Base-by-base conservation (phyloP, 441 rosid species). In the Gossypium schwendimanii region DNA sequence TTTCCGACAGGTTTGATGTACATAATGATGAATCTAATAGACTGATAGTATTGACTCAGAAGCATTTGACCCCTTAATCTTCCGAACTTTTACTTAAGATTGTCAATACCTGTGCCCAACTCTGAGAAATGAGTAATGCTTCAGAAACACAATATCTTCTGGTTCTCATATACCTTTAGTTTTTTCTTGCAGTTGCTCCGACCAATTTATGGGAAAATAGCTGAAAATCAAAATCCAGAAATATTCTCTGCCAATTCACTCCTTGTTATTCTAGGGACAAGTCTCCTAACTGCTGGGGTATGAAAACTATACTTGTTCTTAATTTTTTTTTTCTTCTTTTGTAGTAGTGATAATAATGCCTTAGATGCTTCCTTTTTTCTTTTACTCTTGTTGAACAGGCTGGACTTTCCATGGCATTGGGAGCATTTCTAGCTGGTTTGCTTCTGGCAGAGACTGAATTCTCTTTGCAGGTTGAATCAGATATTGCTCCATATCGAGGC, bases 361-460 rank as follows among this genome's bases (percentile, higher is more conserved):
- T 75, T 69, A 28, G 41, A 10, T 65, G n/a, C 54, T 71, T 26
- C 64, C 60, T 57, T 31, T 31, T 61, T 70, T 70, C 57, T 66
- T 66, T 66, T 47, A 45, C 39, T 72, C 74, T 80, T 41, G 72
- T 72, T 75, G 74, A 80, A 9, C 86, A 95, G 99, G 99, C 98
- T 79, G 99, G 99, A 77, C 96, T 95, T 80, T 95, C 99, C 76
- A 95, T 95, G 99, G 97, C 99, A 41, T 76, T 95, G 75, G 99
- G 98, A 74, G 99, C 99, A 52, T 95, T 95, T 85, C 83, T 95
- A 84, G 99, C 99, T 72, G 99, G 99, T 78, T 82, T 95, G 81
- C 96, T 95, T 60, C 98, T 93, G 77, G 99, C 99, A 76, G 99
- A 95, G 84, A 95, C 99, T 74, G 99, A 95, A 83, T 95, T 95